Conservation (phyloP, 139 green algal genomes). For the Chlorella sp. region DNA sequence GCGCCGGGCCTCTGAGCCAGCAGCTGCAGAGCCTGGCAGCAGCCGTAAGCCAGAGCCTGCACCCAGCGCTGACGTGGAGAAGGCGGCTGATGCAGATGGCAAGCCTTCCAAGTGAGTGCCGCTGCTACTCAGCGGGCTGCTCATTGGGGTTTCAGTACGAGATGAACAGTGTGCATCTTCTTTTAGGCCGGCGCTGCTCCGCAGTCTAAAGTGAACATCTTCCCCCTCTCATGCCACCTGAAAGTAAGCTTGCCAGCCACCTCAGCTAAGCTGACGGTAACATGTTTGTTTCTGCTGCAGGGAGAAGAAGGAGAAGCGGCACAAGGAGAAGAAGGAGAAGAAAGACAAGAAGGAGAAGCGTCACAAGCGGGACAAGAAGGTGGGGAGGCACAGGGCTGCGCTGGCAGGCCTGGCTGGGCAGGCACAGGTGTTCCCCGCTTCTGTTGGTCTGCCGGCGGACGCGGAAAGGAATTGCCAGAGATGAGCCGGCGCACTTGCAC, state of each 20-base stretch:
- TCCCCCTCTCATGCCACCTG: not conserved
- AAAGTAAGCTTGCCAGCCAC: not conserved
- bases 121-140: not conserved
- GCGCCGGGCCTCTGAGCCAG: not conserved
- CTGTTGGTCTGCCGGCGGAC: not conserved
- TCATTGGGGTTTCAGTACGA: too few species aligned
- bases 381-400: not conserved
- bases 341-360: constrained; percentile 40
- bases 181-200: too few species aligned
- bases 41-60: not conserved
- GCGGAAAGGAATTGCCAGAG: too few species aligned
- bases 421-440: not conserved
- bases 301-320: constrained; percentile 32
- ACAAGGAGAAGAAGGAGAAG: constrained; percentile 36
- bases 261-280: not conserved
- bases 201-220: too few species aligned
- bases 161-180: too few species aligned
- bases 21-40: not conserved
- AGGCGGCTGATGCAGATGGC: not conserved
- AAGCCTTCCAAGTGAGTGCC: not conserved
- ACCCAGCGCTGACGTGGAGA: not conserved
- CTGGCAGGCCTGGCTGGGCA: not conserved
- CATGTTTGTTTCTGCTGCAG: not conserved
- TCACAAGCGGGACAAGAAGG: constrained; percentile 35
- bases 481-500: too few species aligned